These are phyloP conservation scores for Aureobasidium sp. DNA, from an alignment of 2,329 filamentous ascomycete genomes.

Conservation along the genomic window DNA sequence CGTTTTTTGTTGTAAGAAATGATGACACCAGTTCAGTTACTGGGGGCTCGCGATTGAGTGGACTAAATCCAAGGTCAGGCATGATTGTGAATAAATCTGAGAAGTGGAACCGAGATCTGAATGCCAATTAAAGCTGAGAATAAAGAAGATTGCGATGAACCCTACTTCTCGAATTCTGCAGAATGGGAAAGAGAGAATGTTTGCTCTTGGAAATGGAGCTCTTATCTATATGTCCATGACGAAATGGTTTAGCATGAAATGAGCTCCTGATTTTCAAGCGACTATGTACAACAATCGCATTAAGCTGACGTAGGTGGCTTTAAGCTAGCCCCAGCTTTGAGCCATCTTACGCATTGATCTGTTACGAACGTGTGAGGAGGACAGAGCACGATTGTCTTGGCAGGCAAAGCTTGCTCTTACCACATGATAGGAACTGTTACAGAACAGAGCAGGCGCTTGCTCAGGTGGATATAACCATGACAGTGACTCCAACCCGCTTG, in stretches of 20 bases:
- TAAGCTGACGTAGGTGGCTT: too few species aligned
- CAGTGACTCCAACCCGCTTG: too few species aligned
- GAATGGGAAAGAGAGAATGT: neutral
- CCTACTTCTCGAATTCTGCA: neutral
- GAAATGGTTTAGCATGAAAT: neutral
- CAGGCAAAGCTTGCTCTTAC: too few species aligned
- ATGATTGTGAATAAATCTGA: neutral
- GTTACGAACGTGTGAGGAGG: too few species aligned
- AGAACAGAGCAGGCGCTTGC: too few species aligned
- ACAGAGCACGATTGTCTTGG: too few species aligned
- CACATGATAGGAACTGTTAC: too few species aligned
- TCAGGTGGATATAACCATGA: too few species aligned
- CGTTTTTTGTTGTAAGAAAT: constrained; percentile 42
- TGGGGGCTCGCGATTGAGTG: constrained; percentile 41
- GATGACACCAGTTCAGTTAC: constrained; percentile 35
- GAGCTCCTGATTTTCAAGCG: too few species aligned
- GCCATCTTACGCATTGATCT: too few species aligned
- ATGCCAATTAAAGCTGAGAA: neutral
- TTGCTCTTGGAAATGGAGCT: neutral
- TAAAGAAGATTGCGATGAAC: neutral
- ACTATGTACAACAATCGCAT: too few species aligned
- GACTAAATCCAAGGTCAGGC: constrained; percentile 21
- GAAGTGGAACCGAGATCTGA: neutral
- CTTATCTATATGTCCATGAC: neutral
- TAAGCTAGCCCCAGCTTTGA: too few species aligned